Evolutionary conservation across 2,329 filamentous ascomycete species (phyloP).

Genomic region (Ceratocystis smalleyi): DNA sequence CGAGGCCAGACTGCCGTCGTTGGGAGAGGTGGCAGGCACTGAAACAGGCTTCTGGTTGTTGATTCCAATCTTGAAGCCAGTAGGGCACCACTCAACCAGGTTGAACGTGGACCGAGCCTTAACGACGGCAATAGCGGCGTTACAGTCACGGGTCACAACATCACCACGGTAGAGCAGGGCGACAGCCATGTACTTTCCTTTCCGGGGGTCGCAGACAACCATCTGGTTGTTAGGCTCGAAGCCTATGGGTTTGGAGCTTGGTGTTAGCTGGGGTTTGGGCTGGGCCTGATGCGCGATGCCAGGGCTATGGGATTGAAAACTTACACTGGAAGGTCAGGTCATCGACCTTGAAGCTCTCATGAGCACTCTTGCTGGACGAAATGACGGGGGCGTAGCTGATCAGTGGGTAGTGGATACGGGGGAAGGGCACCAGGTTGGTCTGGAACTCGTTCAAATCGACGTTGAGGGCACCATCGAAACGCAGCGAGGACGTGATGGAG

Average conservation of each 20-base stretch:
- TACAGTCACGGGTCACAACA: slow-evolving; percentile 55
- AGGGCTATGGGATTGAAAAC: slow-evolving; percentile 20
- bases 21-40: slow-evolving; percentile 36
- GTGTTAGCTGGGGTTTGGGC: not conserved
- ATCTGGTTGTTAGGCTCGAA: slow-evolving; percentile 69
- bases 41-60: slow-evolving; percentile 55
- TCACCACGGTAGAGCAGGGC: slow-evolving; percentile 58
- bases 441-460: slow-evolving; percentile 66
- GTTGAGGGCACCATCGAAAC: slow-evolving; percentile 57
- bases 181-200: slow-evolving; percentile 64
- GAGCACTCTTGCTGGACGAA: slow-evolving; percentile 58
- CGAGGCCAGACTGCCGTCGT: slow-evolving; percentile 43
- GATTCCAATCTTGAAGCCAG: slow-evolving; percentile 61
- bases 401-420: slow-evolving; percentile 58
- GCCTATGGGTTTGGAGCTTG: slow-evolving; percentile 28
- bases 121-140: slow-evolving; percentile 47
- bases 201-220: slow-evolving; percentile 59
- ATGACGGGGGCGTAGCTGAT: slow-evolving; percentile 60
- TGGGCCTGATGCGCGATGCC: no score
- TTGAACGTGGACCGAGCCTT: slow-evolving; percentile 60
- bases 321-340: slow-evolving; percentile 62
- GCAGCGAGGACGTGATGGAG: slow-evolving; percentile 57
- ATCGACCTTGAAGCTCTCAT: slow-evolving; percentile 76
- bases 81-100: slow-evolving; percentile 61
- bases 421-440: slow-evolving; percentile 60